Evolutionary conservation across 352 stramenopile species (phyloP), one percentile per base, ranked within the genome.

Genomic region (Phytophthora citricola): DNA sequence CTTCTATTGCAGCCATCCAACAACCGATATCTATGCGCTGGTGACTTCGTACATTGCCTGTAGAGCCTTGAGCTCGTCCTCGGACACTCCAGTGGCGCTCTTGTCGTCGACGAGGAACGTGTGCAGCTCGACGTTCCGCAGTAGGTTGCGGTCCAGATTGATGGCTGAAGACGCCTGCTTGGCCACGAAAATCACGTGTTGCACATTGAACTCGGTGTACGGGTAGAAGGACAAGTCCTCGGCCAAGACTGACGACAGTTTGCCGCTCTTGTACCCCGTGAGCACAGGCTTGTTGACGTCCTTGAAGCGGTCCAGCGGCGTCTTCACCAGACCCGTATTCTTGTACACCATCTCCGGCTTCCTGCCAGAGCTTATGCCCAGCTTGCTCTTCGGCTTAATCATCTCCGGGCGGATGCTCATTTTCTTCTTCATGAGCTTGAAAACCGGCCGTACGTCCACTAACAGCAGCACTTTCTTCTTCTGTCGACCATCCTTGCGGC

Each of bases 401-500:
- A 79, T 74, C 58, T 88, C 76, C 1, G 71, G 69, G 20, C 79
- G 85, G 48, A 92, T 78, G 49, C 63, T 66, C 43, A 92, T 76
- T 20, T 75, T 79, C 61, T 73, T 83, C 64, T 91, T 91, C 46
- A 88, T 63, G 22, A 69, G 71, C 63, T 91, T 91, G 62, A 85
- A 77, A 39, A 91, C 40, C 20, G 82, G 78, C 38, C 65, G 71
- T 4, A 72, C 48, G 40, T 91, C 82, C 29, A 78, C 78, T 9
- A 93, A 50, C 27, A 93, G 49, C 62, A 93, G 64, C 49, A 93
- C 81, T 47, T 85, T 89, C 11, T 69, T 75, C 68, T 93, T 93
- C 58, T 90, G 80, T 0, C 82, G 76, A 4, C 76, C 77, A 44
- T 93, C 84, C 20, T 68, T 58, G 34, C 79, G 71, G 10, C 84